phyloP scores from a whole-genome alignment of 2,329 filamentous ascomycete genomes.

The Stachybotrys chartarum region DNA sequence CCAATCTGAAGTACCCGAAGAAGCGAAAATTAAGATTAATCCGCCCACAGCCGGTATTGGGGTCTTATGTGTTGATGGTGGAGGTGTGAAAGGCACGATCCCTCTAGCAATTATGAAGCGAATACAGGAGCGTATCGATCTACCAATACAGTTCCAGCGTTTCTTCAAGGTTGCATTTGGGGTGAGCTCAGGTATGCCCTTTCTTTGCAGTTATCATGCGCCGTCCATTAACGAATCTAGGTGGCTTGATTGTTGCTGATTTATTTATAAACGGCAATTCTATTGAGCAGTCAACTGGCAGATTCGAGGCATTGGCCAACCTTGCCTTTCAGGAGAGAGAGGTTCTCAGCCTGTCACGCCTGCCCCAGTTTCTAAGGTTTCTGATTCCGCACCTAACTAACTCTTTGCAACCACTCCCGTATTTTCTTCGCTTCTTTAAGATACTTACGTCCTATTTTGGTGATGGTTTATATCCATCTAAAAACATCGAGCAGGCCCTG shows the following conservation, averaged over 20 bases:
- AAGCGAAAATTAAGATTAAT: neutral
- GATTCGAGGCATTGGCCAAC: neutral
- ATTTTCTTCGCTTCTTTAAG: neutral
- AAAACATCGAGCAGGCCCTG: neutral
- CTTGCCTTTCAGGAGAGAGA: neutral
- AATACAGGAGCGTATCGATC: neutral
- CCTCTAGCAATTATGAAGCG: neutral
- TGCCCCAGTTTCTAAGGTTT: neutral
- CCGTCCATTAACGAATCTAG: neutral
- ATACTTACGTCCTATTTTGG: neutral
- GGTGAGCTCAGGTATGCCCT: neutral
- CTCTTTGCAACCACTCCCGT: neutral
- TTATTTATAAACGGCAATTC: neutral
- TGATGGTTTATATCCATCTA: neutral
- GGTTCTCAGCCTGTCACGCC: neutral
- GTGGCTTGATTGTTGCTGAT: neutral
- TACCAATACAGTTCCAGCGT: neutral
- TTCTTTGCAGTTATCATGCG: neutral
- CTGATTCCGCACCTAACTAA: neutral
- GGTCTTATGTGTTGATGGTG: neutral
- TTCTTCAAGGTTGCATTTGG: neutral
- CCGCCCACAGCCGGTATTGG: neutral
- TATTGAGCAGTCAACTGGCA: neutral
- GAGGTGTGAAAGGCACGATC: neutral
- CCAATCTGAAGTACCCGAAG: neutral